Base-by-base conservation (phyloP, 169 alveolate genomes). In the Plasmodium knowlesi region DNA sequence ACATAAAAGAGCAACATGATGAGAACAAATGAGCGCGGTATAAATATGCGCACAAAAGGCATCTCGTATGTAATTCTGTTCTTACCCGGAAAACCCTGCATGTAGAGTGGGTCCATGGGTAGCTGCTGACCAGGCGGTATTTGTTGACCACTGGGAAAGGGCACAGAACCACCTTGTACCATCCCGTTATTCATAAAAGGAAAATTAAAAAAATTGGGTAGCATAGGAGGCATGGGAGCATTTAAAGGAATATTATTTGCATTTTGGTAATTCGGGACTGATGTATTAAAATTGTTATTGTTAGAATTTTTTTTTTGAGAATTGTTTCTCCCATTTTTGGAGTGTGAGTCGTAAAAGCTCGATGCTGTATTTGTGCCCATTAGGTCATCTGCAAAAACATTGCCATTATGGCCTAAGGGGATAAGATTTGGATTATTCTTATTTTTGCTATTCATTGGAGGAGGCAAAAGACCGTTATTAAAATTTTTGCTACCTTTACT, bases 151-250 rank as follows among this genome's bases (percentile, higher is more conserved):
- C 34, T 53, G 46, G 81, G 93, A 16, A 50, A 86, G 10, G 93
- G 81, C 41, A 86, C 25, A 16, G 93, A 4, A 9, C 81, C 81
- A 12, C 46, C 46, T 86, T 8, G 57, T 25, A 70, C 50, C 54
- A 86, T 53, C 0, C 80, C 85, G 43, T 74, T 86, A 76, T 86
- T 78, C 78, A 86, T 74, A 76, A 86, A 86, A 34, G 93, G 93
- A 6, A 86, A 39, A 76, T 86, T 86, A 86, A 86, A 57, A 86
- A 86, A 76, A 74, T 86, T 86, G 10, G 93, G 93, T 74, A 86
- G 54, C 73, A 86, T 43, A 19, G 93, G 93, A 28, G 76, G 67
- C n/a, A n/a, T n/a, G 25, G 93, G 82, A 3, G 82, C 81, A 34
- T 74, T 86, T 86, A 86, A 12, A 0, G 93, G 93, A n/a, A 86